Evolutionary conservation across 2,329 filamentous ascomycete species (phyloP), one percentile per base, ranked within the genome.

Genomic region (Colletotrichum noveboracense): DNA sequence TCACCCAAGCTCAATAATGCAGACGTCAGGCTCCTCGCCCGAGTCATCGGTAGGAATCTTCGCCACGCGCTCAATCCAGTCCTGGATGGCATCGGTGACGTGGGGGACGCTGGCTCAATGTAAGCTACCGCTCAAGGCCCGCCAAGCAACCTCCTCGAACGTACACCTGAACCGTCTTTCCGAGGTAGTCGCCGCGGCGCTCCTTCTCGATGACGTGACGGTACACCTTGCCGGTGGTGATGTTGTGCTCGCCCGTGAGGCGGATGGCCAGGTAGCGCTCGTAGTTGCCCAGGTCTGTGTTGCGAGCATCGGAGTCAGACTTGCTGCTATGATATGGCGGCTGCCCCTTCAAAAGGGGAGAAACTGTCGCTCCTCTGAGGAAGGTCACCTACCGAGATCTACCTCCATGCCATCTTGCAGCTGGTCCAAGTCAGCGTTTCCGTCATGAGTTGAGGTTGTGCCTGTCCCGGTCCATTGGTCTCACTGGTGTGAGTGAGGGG

Each of bases 171-270:
- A 97, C 94, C 21, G 96, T 96, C 84, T 94, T 93, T 78, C 96
- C 96, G 14, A 98, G 91, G 81, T 98, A 98, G 83, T 97, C 93
- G 71, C 91, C 91, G 55, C 85, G 85, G 30, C 90, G 86, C 82
- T 92, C 90, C 76, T 91, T 92, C 81, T 96, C 92, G 80, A 98
- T 96, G 70, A 98, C 96, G 80, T 94, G 92, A 82, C 95, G 90
- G 86, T 98, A 98, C 79, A 98, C 95, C 88, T 98, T 98, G 82
- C 97, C 97, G 7, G 96, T 98, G 5, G 97, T 99, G 85, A 99
- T 98, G 86, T 98, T 98, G 88, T 96, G 95, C 80, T 98, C 96
- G 77, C 93, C 90, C 10, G 92, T 95, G 76, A 98, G 89, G 71
- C 93, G 94, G 78, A 96, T 93, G 81, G 93, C 93, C 70, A 98